Evolutionary conservation across 2,329 filamentous ascomycete genomes (phyloP).

Genomic region (Calonectria pauciramosa): DNA sequence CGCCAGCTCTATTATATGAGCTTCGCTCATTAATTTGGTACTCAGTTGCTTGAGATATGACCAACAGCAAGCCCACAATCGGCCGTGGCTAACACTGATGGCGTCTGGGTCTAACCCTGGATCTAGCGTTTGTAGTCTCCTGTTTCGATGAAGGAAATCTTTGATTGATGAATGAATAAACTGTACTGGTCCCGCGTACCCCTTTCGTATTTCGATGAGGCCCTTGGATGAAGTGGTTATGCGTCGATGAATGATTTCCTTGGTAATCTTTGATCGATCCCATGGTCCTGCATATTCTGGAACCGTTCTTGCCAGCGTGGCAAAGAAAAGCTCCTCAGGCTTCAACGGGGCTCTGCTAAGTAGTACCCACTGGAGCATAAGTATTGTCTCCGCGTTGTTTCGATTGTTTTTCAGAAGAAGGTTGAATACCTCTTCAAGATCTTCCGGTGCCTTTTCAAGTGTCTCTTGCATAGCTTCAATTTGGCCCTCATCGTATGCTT

Average conservation of each 20-base stretch:
- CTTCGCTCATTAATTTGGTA: not conserved
- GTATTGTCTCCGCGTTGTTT: not conserved
- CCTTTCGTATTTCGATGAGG: not conserved
- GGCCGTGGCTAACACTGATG: not conserved
- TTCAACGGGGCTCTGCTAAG: not conserved
- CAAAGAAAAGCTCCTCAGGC: not conserved
- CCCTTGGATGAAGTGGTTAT: not conserved
- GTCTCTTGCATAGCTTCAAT: not conserved
- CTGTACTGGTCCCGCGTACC: not conserved
- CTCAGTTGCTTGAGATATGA: not conserved
- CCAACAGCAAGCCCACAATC: not conserved
- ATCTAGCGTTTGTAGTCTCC: not conserved
- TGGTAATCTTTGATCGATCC: not conserved
- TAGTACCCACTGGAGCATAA: not conserved
- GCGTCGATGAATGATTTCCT: not conserved
- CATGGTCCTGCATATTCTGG: not conserved
- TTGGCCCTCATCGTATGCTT: not conserved
- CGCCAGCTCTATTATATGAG: not conserved
- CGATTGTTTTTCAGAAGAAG: not conserved
- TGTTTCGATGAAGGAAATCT: not conserved
- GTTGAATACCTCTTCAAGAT: not conserved
- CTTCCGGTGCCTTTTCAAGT: not conserved
- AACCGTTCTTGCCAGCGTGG: not conserved
- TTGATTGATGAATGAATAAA: not conserved
- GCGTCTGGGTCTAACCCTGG: not conserved